Evolutionary conservation across 345 rosid species (phyloP).

Genomic region (Eucalyptus curtisii): DNA sequence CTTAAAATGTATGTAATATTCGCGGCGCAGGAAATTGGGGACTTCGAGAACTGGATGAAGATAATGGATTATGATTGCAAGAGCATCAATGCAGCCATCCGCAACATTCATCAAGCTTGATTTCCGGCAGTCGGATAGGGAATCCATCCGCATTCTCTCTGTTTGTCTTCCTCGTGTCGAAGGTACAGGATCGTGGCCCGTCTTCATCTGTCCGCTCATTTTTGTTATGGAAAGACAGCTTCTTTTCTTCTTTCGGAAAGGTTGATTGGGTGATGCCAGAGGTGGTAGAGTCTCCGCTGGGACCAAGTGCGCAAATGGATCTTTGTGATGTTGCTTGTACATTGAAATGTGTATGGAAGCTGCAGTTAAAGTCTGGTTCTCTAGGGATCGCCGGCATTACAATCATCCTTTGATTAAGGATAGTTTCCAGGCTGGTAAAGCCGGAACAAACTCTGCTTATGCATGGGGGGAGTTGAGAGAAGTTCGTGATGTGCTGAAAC

Average conservation of each 20-base stretch:
- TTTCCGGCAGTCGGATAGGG: background rate
- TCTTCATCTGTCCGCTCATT: background rate
- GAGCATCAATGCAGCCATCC: constrained; percentile 67
- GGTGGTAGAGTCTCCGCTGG: background rate
- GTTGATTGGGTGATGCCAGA: background rate
- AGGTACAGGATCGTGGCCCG: background rate
- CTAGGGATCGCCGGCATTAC: background rate
- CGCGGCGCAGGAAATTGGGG: constrained; percentile 72
- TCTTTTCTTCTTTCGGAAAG: background rate
- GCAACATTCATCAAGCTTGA: constrained; percentile 49
- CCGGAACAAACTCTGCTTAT: background rate
- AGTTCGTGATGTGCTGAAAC: background rate
- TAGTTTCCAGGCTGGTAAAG: background rate
- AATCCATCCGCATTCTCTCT: background rate
- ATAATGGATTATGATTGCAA: constrained; percentile 87
- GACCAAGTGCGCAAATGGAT: background rate
- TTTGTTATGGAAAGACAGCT: background rate
- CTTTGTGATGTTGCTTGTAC: background rate
- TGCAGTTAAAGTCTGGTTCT: too few relatives aligned
- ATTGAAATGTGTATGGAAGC: background rate
- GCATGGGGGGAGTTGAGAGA: background rate
- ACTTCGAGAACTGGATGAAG: constrained; percentile 99
- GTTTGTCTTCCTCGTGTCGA: background rate
- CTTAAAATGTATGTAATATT: background rate
- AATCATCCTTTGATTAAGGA: background rate